phyloP scores from a whole-genome alignment of 2,329 filamentous ascomycete species.

The Cytospora piceae region DNA sequence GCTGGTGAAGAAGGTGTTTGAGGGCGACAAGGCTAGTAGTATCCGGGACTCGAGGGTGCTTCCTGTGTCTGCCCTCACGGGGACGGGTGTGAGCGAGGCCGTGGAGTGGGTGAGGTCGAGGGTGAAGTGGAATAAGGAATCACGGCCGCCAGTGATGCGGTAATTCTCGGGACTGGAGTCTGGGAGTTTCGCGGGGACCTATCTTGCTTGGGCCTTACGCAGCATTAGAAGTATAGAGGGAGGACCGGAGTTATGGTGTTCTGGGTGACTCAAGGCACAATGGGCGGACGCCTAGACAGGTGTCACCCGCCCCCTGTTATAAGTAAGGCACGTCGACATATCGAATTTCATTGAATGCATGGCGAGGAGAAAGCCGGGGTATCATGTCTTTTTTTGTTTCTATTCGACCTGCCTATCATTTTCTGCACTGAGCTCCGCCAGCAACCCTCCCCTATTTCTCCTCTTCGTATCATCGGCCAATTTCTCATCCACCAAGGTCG shows the following conservation, averaged over 20 bases:
- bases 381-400: slow-evolving; percentile 40
- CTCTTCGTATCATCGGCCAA: slow-evolving; percentile 78
- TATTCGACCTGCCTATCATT: slow-evolving; percentile 68
- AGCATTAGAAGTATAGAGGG: background rate
- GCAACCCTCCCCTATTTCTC: slow-evolving; percentile 76
- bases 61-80: slow-evolving; percentile 88
- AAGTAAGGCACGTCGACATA: slow-evolving; percentile 5
- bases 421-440: slow-evolving; percentile 78
- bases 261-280: background rate
- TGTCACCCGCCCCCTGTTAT: background rate
- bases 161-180: slow-evolving; percentile 47
- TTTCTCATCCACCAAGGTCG: slow-evolving; percentile 70
- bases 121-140: slow-evolving; percentile 96
- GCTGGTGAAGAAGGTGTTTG: slow-evolving; percentile 91
- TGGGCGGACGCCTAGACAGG: background rate
- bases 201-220: background rate
- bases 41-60: slow-evolving; percentile 90
- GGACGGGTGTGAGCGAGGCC: slow-evolving; percentile 85
- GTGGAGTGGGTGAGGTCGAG: slow-evolving; percentile 95
- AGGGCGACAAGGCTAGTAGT: slow-evolving; percentile 84
- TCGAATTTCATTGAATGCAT: slow-evolving; percentile 18
- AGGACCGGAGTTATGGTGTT: slow-evolving; percentile 13
- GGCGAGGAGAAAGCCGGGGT: slow-evolving; percentile 36
- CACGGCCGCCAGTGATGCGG: slow-evolving; percentile 88
- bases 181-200: background rate